A percentile compares a stretch with the other conserved stretches of the same genome.
Evolutionary conservation across 1,139 yeast species (phyloP).

Genomic region (Lodderomyces oxycetoniae): DNA sequence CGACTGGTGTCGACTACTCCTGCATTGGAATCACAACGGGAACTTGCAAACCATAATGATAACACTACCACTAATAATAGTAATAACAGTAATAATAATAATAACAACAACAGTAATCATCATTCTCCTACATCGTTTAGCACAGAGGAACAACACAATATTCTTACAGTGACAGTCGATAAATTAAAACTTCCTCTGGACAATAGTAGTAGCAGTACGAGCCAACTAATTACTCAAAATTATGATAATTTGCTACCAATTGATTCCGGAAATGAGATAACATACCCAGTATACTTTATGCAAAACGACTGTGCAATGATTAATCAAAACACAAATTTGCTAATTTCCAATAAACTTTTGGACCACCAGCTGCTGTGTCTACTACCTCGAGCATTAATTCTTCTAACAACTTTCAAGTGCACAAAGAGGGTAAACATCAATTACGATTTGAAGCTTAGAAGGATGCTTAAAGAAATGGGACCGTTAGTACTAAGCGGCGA

Average conservation of each 20-base stretch:
- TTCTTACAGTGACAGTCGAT: not conserved
- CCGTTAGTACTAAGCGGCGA: constrained; percentile 26
- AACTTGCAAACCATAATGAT: not conserved
- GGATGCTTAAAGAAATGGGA: constrained; percentile 14
- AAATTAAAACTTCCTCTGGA: constrained; percentile 3
- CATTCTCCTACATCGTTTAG: not conserved
- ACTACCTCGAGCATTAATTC: constrained; percentile 16
- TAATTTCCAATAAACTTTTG: too few relatives aligned
- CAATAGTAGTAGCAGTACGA: not conserved
- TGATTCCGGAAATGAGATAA: constrained; percentile 24
- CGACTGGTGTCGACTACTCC: too few relatives aligned
- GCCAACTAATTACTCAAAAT: constrained; percentile 19
- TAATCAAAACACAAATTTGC: too few relatives aligned
- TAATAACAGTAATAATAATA: too few relatives aligned
- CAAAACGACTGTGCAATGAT: too few relatives aligned
- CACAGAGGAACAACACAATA: not conserved
- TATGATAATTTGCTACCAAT: constrained; percentile 26
- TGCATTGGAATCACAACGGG: not conserved
- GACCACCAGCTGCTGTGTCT: too few relatives aligned
- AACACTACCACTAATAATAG: too few relatives aligned
- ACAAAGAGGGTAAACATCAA: constrained; percentile 13
- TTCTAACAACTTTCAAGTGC: constrained; percentile 13
- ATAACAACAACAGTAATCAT: not conserved
- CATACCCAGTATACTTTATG: constrained; percentile 38
- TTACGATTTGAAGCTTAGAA: constrained; percentile 16